A percentile compares a stretch with the other conserved stretches of the same genome.
Evolutionary conservation across 2,329 filamentous ascomycete genomes (phyloP).

Genomic region (Elsinoe necatrix): DNA sequence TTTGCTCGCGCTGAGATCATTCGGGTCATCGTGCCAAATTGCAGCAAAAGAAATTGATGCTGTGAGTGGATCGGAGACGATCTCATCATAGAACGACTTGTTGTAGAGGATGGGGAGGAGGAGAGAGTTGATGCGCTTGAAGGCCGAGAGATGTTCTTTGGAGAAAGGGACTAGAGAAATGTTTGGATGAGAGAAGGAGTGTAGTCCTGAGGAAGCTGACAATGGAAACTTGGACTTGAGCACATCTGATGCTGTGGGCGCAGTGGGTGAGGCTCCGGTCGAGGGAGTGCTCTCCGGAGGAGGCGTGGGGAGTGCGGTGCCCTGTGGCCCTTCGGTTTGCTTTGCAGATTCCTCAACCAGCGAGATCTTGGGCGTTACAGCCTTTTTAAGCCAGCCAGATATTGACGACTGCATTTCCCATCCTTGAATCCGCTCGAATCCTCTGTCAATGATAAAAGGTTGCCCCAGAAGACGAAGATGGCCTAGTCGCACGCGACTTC

Average conservation of each 20-base stretch:
- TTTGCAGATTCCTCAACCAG: slow-evolving; percentile 6
- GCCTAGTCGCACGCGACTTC: not conserved
- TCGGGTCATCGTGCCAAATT: slow-evolving; percentile 44
- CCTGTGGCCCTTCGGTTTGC: not conserved
- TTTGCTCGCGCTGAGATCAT: slow-evolving; percentile 24
- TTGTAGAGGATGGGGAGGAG: slow-evolving; percentile 55
- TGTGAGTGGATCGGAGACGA: slow-evolving; percentile 45
- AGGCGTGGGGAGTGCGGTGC: slow-evolving; percentile 3
- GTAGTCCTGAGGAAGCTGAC: slow-evolving; percentile 16
- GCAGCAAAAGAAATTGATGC: slow-evolving; percentile 51
- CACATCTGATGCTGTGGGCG: not conserved
- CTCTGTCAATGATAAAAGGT: not conserved
- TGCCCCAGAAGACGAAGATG: not conserved
- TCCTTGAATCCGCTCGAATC: slow-evolving; percentile 17
- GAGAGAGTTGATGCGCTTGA: slow-evolving; percentile 50
- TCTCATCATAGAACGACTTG: slow-evolving; percentile 52
- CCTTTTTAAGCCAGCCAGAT: slow-evolving; percentile 41
- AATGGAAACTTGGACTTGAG: not conserved
- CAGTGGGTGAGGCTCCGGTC: too few relatives aligned
- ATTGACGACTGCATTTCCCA: slow-evolving; percentile 38
- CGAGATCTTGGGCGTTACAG: slow-evolving; percentile 28
- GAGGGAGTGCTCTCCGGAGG: slow-evolving; percentile 6
- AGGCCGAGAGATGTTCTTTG: slow-evolving; percentile 45
- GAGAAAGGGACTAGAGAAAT: slow-evolving; percentile 46
- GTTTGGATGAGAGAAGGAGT: slow-evolving; percentile 34